Conservation (phyloP, 768 basidiomycete genomes). For the Leccinum rimulosum region DNA sequence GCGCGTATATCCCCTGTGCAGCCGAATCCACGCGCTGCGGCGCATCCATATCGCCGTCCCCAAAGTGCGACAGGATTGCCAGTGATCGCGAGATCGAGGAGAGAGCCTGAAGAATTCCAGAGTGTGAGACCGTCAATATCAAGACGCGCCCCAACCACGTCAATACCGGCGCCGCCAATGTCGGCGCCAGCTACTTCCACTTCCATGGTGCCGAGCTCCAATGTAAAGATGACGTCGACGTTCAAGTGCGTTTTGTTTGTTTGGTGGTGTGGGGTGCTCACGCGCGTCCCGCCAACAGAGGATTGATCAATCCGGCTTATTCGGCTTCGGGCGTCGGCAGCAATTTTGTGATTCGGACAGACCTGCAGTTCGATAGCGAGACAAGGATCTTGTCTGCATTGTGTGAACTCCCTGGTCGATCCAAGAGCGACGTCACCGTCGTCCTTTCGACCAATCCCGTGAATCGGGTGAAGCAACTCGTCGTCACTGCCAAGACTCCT, state of each 20-base stretch:
- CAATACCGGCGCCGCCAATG: slow-evolving; percentile 12
- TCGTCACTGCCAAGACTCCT: slow-evolving; percentile 46
- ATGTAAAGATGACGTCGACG: slow-evolving; percentile 12
- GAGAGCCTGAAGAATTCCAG: slow-evolving; percentile 27
- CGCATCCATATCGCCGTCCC: slow-evolving; percentile 32
- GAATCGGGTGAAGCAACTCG: slow-evolving; percentile 62
- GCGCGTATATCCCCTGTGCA: slow-evolving; percentile 28
- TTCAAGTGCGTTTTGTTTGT: slow-evolving; percentile 22
- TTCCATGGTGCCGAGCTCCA: not conserved
- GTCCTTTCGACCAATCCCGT: slow-evolving; percentile 57
- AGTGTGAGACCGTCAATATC: slow-evolving; percentile 29
- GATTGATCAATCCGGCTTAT: slow-evolving; percentile 27
- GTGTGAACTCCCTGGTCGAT: slow-evolving; percentile 71
- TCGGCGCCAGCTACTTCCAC: not conserved
- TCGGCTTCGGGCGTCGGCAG: slow-evolving; percentile 5
- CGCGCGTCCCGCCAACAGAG: slow-evolving; percentile 13
- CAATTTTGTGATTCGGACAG: slow-evolving; percentile 54
- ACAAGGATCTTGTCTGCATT: slow-evolving; percentile 53
- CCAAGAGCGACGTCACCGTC: slow-evolving; percentile 54
- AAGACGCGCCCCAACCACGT: slow-evolving; percentile 15
- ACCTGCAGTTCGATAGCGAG: slow-evolving; percentile 54
- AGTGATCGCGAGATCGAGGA: slow-evolving; percentile 23
- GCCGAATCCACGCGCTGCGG: slow-evolving; percentile 14
- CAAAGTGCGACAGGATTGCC: slow-evolving; percentile 26
- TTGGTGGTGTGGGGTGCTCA: slow-evolving; percentile 9